phyloP scores from a whole-genome alignment of 1,139 yeast species.

The Geotrichum restrictum region DNA sequence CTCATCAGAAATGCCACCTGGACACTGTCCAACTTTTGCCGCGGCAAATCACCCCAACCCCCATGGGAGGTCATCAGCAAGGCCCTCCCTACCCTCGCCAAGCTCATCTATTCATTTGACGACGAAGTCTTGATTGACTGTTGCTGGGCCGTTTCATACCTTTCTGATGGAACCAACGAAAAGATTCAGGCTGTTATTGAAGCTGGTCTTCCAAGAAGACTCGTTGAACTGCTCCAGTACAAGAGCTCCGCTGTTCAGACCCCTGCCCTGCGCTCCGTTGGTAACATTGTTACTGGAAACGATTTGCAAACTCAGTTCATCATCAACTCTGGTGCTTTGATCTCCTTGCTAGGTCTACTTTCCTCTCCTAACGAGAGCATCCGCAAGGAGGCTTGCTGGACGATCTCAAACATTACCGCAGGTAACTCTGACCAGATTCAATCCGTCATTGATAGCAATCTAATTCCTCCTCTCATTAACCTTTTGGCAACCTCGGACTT shows the following conservation, averaged over 20 bases:
- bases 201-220: conserved; percentile 89
- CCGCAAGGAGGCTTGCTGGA: conserved; percentile 98
- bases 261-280: conserved; percentile 95
- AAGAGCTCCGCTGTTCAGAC: conserved; percentile 87
- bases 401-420: conserved; percentile 94
- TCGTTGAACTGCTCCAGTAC: conserved; percentile 83
- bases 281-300: conserved; percentile 95
- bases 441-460: conserved; percentile 90
- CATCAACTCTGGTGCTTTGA: conserved; percentile 86
- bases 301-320: conserved; percentile 94
- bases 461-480: conserved; percentile 88
- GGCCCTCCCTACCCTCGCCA: conserved; percentile 89
- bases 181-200: conserved; percentile 97
- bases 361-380: conserved; percentile 85
- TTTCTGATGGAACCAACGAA: conserved; percentile 87
- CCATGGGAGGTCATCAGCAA: conserved; percentile 83
- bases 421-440: conserved; percentile 95
- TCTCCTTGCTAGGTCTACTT: conserved; percentile 76
- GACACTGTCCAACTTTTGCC: conserved; percentile 93
- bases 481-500: conserved; percentile 80
- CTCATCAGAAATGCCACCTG: conserved; percentile 95
- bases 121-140: conserved; percentile 94
- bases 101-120: conserved; percentile 83
- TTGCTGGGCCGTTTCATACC: conserved; percentile 96
- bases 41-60: conserved; percentile 96